Conservation (phyloP, 2,329 filamentous ascomycete genomes). For the Diplodia intermedia region DNA sequence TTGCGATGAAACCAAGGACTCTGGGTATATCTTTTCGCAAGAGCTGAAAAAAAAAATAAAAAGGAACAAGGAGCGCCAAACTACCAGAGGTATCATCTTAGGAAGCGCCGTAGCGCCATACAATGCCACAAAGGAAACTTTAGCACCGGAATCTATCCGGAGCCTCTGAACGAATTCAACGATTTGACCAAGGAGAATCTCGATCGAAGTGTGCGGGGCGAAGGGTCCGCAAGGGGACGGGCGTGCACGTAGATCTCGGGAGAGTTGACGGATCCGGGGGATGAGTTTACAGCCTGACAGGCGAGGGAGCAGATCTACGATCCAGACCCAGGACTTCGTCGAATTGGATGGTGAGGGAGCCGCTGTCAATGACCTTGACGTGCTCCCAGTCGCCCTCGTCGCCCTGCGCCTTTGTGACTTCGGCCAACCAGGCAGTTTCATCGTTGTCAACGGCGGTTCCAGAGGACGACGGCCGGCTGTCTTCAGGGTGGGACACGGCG, state of each 20-base stretch:
- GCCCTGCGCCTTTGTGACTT: conserved; percentile 41
- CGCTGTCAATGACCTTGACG: conserved; percentile 43
- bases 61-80: conserved; percentile 1
- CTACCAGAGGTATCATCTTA: conserved; percentile 15
- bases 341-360: conserved; percentile 49
- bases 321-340: conserved; percentile 42
- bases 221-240: conserved; percentile 9
- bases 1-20: background rate
- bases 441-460: conserved; percentile 31
- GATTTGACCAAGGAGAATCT: conserved; percentile 10
- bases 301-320: conserved; percentile 30
- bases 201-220: background rate
- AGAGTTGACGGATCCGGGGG: conserved; percentile 9
- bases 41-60: background rate
- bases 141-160: conserved; percentile 13
- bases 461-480: conserved; percentile 33
- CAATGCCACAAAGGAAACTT: conserved; percentile 26
- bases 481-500: conserved; percentile 14
- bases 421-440: conserved; percentile 35
- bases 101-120: conserved; percentile 5
- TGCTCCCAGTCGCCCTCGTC: conserved; percentile 43
- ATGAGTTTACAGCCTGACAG: conserved; percentile 17
- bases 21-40: conserved; percentile 20
- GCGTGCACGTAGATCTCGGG: conserved; percentile 4
- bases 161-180: background rate